Conservation (phyloP, 768 basidiomycete species). For the Lyophyllum decastes region DNA sequence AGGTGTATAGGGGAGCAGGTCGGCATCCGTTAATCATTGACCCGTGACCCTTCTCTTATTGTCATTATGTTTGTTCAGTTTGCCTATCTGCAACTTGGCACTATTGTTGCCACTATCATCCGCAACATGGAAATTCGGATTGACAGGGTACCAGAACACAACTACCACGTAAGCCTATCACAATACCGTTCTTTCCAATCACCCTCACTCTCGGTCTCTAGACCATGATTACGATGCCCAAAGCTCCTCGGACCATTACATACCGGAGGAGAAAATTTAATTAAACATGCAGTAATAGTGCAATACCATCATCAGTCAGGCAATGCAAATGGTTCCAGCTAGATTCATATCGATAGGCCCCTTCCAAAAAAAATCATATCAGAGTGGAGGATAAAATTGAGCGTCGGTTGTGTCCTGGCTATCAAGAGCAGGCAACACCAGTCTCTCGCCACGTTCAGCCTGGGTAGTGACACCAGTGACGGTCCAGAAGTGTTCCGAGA, state of each 20-base stretch:
- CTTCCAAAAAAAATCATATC: too few species aligned
- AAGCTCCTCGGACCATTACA: conserved; percentile 60
- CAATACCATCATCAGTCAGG: too few species aligned
- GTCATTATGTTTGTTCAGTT: conserved; percentile 55
- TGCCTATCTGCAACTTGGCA: conserved; percentile 91
- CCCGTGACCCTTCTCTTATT: background rate
- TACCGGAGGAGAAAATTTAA: conserved; percentile 68
- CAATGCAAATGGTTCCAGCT: too few species aligned
- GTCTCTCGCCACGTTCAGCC: too few species aligned
- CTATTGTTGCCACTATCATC: conserved; percentile 77
- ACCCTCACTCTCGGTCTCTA: conserved; percentile 28
- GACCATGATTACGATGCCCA: conserved; percentile 95
- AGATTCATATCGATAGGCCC: too few species aligned
- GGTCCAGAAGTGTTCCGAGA: too few species aligned
- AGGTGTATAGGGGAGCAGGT: conserved; percentile 93
- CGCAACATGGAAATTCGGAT: conserved; percentile 76
- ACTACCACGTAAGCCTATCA: conserved; percentile 77
- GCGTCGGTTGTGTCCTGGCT: too few species aligned
- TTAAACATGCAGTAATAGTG: conserved; percentile 23
- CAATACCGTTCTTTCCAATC: background rate
- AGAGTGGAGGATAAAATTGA: too few species aligned
- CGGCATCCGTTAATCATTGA: conserved; percentile 15
- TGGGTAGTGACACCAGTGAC: too few species aligned
- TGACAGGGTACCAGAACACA: conserved; percentile 75
- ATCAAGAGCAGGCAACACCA: too few species aligned